phyloP scores from a whole-genome alignment of 1,284 basidiomycete species.

The Gastroboletus turbinatus region DNA sequence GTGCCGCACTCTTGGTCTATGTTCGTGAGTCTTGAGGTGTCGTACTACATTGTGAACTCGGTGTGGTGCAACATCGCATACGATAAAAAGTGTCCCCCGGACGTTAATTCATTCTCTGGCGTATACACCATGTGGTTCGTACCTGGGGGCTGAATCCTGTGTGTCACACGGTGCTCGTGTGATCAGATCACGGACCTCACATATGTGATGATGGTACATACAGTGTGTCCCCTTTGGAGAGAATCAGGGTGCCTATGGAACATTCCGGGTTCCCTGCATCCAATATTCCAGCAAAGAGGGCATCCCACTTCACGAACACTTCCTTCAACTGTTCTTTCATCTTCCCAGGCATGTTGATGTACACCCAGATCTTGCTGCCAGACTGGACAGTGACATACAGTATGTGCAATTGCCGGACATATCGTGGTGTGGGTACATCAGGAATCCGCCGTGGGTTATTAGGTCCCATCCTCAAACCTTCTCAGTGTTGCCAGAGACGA shows the following conservation, averaged over 20 bases:
- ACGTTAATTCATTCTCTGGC: background rate
- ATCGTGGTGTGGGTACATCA: background rate
- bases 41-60: background rate
- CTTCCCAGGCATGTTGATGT: background rate
- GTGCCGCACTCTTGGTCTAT: rapidly evolving
- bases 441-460: background rate
- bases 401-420: rapidly evolving
- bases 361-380: background rate
- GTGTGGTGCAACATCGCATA: background rate
- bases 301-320: too few species aligned
- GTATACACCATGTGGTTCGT: background rate
- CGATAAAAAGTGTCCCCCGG: background rate
- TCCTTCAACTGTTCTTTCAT: background rate
- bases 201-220: too few species aligned
- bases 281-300: background rate
- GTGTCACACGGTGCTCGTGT: too few species aligned
- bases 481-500: background rate
- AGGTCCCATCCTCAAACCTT: background rate
- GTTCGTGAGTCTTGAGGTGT: background rate
- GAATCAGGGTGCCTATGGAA: too few species aligned
- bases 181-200: too few species aligned
- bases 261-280: too few species aligned
- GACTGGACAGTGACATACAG: background rate
- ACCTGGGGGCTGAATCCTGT: background rate
- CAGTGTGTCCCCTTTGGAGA: too few species aligned